Conservation (phyloP, 495 filamentous ascomycete genomes). For the Thermochaetoides thermophila region DNA sequence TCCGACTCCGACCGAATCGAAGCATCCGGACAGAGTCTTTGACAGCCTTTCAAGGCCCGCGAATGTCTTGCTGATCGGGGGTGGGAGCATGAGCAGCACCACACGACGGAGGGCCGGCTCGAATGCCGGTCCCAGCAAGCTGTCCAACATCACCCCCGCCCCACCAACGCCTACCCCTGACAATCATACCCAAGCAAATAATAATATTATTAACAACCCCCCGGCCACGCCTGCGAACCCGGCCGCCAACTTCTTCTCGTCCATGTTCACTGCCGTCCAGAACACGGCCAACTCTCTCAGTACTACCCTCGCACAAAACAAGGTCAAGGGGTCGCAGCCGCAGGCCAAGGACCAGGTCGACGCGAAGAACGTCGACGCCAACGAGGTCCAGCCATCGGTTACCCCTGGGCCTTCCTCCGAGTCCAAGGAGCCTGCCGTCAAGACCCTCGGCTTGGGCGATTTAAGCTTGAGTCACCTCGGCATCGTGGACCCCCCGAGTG, state of each 20-base stretch:
- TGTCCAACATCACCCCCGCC: slow-evolving; percentile 64
- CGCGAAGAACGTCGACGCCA: slow-evolving; percentile 24
- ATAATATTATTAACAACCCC: too few species aligned
- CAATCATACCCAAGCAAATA: too few species aligned
- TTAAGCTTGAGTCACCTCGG: slow-evolving; percentile 74
- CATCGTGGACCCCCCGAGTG: slow-evolving; percentile 39
- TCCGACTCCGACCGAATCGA: slow-evolving; percentile 38
- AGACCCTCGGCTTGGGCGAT: slow-evolving; percentile 81
- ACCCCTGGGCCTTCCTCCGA: slow-evolving; percentile 24
- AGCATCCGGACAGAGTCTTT: too few species aligned
- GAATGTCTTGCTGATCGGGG: too few species aligned
- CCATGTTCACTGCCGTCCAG: slow-evolving; percentile 82
- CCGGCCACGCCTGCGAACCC: slow-evolving; percentile 25
- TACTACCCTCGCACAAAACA: slow-evolving; percentile 46
- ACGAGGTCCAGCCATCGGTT: slow-evolving; percentile 32
- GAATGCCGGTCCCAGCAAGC: slow-evolving; percentile 66
- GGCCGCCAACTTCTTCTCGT: slow-evolving; percentile 69
- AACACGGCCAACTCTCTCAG: slow-evolving; percentile 80
- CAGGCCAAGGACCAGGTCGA: slow-evolving; percentile 17
- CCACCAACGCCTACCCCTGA: slow-evolving; percentile 58
- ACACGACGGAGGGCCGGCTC: slow-evolving; percentile 47
- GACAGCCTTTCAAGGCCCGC: too few species aligned
- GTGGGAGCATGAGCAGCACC: too few species aligned
- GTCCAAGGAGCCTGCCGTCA: slow-evolving; percentile 61
- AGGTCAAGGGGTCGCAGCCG: slow-evolving; percentile 25